phyloP scores from a whole-genome alignment of 306 rosid species.

The Prinsepia uniflora region DNA sequence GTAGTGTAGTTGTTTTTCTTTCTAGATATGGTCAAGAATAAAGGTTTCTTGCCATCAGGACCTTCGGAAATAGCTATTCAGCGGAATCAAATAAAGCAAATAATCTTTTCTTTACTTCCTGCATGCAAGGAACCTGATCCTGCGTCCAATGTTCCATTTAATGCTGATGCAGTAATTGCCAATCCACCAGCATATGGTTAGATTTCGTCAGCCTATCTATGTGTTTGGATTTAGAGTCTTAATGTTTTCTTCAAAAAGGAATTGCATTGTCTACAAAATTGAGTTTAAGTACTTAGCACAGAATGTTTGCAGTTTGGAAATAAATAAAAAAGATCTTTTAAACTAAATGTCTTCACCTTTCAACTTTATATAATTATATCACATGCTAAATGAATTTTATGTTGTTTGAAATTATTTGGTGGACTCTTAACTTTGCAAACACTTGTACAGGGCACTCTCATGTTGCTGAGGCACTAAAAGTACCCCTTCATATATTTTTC shows the following conservation, averaged over 20 bases:
- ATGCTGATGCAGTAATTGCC: conserved; percentile 83
- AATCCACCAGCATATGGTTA: conserved; percentile 97
- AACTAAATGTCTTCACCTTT: background rate
- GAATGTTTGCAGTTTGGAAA: background rate
- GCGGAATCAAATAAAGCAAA: conserved; percentile 69
- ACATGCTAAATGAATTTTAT: background rate
- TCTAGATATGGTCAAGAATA: conserved; percentile 96
- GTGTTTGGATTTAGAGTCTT: background rate
- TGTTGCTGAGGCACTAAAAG: conserved; percentile 71
- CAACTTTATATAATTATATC: background rate
- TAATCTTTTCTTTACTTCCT: conserved; percentile 66
- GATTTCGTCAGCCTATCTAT: conserved; percentile 21
- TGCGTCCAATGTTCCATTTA: conserved; percentile 51
- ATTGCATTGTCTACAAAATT: background rate
- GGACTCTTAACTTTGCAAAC: conserved; percentile 26
- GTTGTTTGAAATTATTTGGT: conserved; percentile 10
- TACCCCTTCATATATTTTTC: conserved; percentile 83
- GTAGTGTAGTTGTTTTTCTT: conserved; percentile 11
- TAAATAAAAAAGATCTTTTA: background rate
- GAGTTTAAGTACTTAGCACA: background rate
- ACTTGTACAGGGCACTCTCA: conserved; percentile 77
- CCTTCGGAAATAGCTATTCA: conserved; percentile 88
- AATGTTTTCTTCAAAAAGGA: background rate
- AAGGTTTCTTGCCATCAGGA: conserved; percentile 93
- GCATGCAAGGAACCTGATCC: conserved; percentile 77